Evolutionary conservation across 2,329 filamentous ascomycete genomes (phyloP).

Genomic region (Colletotrichum sp.): DNA sequence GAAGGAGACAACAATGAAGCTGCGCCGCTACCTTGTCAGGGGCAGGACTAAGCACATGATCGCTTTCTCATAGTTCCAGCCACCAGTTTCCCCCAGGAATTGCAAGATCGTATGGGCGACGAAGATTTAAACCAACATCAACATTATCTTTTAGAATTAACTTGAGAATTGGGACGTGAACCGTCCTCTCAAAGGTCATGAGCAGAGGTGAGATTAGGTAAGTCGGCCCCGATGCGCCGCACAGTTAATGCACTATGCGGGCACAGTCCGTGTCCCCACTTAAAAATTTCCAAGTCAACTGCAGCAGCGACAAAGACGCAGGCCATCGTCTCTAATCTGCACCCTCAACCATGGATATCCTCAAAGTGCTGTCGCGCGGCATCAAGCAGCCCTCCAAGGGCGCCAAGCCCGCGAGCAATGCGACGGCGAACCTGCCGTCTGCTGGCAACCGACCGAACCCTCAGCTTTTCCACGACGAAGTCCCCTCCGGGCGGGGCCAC

Average conservation of each 20-base stretch:
- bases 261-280: neutral
- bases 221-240: neutral
- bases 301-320: neutral
- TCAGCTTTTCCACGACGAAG: conserved; percentile 70
- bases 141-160: neutral
- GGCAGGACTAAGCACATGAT: neutral
- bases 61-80: neutral
- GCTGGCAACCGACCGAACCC: conserved; percentile 69
- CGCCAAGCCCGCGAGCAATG: conserved; percentile 30
- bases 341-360: conserved; percentile 66
- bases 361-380: conserved; percentile 75
- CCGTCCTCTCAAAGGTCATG: neutral
- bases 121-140: neutral
- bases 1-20: neutral
- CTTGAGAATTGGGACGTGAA: neutral
- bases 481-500: conserved; percentile 45
- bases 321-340: neutral
- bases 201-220: neutral
- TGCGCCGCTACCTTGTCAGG: neutral
- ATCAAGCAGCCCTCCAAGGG: conserved; percentile 60
- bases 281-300: conserved; percentile 15
- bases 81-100: fast-evolving
- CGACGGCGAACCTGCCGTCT: conserved; percentile 61
- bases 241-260: neutral
- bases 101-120: neutral